phyloP scores from a whole-genome alignment of 306 rosid species.

The Vigna radiata region DNA sequence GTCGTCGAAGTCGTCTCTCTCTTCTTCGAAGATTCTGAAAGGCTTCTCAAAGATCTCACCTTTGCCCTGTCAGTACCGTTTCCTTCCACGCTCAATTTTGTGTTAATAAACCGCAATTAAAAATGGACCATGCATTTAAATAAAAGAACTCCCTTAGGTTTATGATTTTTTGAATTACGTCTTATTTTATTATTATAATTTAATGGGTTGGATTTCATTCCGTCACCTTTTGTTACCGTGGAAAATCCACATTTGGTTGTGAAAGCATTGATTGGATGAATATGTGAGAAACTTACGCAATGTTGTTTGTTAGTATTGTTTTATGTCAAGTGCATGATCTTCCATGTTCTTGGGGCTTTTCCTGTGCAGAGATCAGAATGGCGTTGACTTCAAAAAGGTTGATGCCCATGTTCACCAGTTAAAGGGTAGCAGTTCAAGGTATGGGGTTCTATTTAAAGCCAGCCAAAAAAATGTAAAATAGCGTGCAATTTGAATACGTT shows the following conservation, averaged over 20 bases:
- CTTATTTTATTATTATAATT: neutral
- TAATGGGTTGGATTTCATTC: neutral
- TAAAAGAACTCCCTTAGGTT: neutral
- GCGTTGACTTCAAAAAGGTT: slow-evolving; percentile 82
- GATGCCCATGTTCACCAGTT: slow-evolving; percentile 98
- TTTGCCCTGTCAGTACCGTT: slow-evolving; percentile 66
- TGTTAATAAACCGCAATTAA: too few relatives aligned
- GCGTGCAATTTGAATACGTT: slow-evolving; percentile 20
- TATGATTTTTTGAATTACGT: neutral
- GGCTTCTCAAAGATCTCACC: slow-evolving; percentile 89
- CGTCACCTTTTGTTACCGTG: neutral
- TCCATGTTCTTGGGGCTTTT: slow-evolving; percentile 38
- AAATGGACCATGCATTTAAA: neutral
- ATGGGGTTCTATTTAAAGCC: slow-evolving; percentile 27
- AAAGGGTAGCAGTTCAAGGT: slow-evolving; percentile 99
- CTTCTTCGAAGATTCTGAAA: slow-evolving; percentile 96
- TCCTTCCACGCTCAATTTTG: neutral
- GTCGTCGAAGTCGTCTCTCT: slow-evolving; percentile 92
- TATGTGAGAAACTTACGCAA: neutral
- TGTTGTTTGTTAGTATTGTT: slow-evolving; percentile 5
- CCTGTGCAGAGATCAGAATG: slow-evolving; percentile 67
- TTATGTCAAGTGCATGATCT: slow-evolving; percentile 30
- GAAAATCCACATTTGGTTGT: neutral
- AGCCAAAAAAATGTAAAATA: slow-evolving; percentile 7
- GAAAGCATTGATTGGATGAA: neutral